Percentiles rank a stretch among this genome's conserved stretches.
These are phyloP conservation scores for Suillus subalutaceus DNA, from an alignment of 768 basidiomycete genomes.

Conservation along the genomic window DNA sequence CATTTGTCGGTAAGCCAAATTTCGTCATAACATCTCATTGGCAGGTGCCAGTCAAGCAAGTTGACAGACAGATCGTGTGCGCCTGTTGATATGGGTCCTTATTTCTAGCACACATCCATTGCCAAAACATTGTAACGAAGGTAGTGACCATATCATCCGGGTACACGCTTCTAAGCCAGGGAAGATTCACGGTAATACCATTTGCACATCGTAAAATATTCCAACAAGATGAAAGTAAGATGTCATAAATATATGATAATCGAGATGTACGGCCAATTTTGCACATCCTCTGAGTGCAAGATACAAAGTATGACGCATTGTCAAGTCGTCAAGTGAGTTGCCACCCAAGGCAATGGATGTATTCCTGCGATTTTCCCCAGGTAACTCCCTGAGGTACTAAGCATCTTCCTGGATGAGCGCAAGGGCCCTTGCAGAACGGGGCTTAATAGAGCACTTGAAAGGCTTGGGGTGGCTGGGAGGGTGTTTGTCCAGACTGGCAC, in stretches of 20 bases:
- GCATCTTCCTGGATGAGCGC: slow-evolving; percentile 48
- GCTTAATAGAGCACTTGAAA: slow-evolving; percentile 55
- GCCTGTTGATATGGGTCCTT: not conserved
- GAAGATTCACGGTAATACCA: not conserved
- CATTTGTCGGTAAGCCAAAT: not conserved
- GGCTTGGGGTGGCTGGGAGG: not conserved
- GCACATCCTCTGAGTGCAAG: not conserved
- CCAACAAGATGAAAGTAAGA: slow-evolving; percentile 7
- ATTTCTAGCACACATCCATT: not conserved
- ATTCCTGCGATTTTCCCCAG: not conserved
- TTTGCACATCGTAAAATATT: slow-evolving; percentile 1
- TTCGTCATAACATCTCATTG: not conserved
- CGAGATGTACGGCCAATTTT: not conserved
- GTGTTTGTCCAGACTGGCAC: not conserved
- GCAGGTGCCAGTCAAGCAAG: not conserved
- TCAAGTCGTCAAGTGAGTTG: not conserved
- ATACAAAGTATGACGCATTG: not conserved
- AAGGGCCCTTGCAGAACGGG: slow-evolving; percentile 52
- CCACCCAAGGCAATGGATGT: not conserved
- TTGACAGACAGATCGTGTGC: not conserved
- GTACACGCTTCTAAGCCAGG: not conserved
- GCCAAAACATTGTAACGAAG: not conserved
- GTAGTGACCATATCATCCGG: not conserved
- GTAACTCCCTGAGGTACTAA: not conserved
- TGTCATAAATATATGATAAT: not conserved